A percentile compares a stretch with the other conserved stretches of the same genome.
Conservation (phyloP, 306 rosid species). For the Senna tora region DNA sequence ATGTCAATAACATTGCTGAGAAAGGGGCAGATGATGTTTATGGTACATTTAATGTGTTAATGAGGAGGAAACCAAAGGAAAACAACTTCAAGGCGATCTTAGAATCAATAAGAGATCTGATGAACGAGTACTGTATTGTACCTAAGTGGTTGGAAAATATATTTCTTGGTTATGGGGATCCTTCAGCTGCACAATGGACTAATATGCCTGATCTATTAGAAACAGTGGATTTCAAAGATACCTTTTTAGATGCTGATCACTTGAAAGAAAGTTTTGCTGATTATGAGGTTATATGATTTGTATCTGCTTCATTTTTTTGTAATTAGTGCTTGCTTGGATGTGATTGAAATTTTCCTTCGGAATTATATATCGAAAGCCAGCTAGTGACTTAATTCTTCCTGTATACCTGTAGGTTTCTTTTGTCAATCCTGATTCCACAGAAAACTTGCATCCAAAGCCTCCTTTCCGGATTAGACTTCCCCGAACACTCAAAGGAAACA, state of each 20-base stretch:
- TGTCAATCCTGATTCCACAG: conserved; percentile 59
- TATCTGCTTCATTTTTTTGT: conserved; percentile 23
- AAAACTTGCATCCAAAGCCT: conserved; percentile 66
- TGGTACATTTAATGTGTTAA: conserved; percentile 84
- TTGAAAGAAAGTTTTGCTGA: conserved; percentile 72
- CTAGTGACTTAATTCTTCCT: conserved; percentile 34
- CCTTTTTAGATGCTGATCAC: conserved; percentile 85
- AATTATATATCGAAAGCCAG: conserved; percentile 27
- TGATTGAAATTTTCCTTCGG: conserved; percentile 25
- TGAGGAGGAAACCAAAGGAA: conserved; percentile 99
- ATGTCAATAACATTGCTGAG: conserved; percentile 87
- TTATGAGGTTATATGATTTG: conserved; percentile 63
- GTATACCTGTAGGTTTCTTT: conserved; percentile 67
- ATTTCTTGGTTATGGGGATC: conserved; percentile 94
- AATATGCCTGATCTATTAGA: conserved; percentile 94
- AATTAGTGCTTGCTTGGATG: conserved; percentile 12
- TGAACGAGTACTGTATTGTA: conserved; percentile 97
- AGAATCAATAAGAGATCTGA: conserved; percentile 93
- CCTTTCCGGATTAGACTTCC: conserved; percentile 90
- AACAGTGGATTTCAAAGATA: conserved; percentile 93
- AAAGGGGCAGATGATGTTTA: conserved; percentile 92
- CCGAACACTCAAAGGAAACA: conserved; percentile 59
- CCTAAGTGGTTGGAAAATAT: conserved; percentile 94
- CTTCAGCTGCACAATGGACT: conserved; percentile 98
- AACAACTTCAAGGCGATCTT: conserved; percentile 97